Conservation (phyloP, 1,284 basidiomycete genomes). For the Cryptococcus depauperatus region DNA sequence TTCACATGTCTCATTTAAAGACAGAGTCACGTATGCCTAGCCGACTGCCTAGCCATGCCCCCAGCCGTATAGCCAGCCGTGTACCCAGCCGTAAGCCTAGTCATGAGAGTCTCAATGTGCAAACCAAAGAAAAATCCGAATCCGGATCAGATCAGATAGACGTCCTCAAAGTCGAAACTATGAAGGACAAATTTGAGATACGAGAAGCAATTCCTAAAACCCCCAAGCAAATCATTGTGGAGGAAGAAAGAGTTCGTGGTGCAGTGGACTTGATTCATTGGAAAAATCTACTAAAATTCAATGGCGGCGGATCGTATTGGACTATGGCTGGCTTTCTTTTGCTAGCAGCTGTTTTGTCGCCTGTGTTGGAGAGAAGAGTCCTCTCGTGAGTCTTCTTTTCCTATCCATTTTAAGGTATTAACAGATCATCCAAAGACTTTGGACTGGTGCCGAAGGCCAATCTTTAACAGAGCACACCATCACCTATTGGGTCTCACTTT, state of each 20-base stretch:
- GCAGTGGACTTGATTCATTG: constrained; percentile 67
- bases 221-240: constrained; percentile 73
- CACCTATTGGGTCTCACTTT: constrained; percentile 20
- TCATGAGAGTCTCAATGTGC: not conserved
- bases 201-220: constrained; percentile 41
- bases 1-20: constrained; percentile 58
- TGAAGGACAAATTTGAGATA: constrained; percentile 16
- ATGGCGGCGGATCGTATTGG: constrained; percentile 56
- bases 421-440: constrained; percentile 3
- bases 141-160: constrained; percentile 50
- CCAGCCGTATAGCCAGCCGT: constrained; percentile 2
- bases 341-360: constrained; percentile 6
- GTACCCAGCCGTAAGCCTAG: constrained; percentile 1
- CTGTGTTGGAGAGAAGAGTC: constrained; percentile 17
- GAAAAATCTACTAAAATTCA: constrained; percentile 56
- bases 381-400: constrained; percentile 19
- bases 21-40: constrained; percentile 37
- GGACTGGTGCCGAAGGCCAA: constrained; percentile 13
- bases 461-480: constrained; percentile 1
- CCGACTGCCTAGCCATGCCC: constrained; percentile 1
- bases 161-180: constrained; percentile 26
- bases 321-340: constrained; percentile 48
- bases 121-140: constrained; percentile 34
- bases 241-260: constrained; percentile 71
- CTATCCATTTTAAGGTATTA: not conserved